Evolutionary conservation across 768 basidiomycete genomes (phyloP), one percentile per base, ranked within the genome.

Genomic region (Collybia sordida): DNA sequence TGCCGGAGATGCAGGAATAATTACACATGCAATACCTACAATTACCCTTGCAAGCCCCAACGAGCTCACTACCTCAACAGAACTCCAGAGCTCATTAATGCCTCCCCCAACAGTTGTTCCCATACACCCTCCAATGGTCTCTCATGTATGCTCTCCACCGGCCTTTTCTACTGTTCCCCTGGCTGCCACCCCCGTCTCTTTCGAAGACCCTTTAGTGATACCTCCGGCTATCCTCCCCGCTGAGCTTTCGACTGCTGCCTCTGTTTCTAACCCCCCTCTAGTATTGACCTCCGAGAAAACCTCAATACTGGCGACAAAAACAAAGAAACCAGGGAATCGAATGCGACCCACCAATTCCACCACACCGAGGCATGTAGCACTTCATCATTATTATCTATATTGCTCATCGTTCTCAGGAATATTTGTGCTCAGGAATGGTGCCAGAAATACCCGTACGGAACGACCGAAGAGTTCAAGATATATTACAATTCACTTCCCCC

Each of bases 371-470:
- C 25, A 21, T 23, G 25, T 42, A 43, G 7, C 25, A 28, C 31
- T 43, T 18, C 15, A 43, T 17, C 2, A 27, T 14, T 17, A 43
- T 27, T 22, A 15, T 24, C 3, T 11, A 23, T 21, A 24, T 31
- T 44, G 35, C 27, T 28, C n/a, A 18, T 44, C 4, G 27, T 44
- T 18, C 27, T 27, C 42, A 44, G 27, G 42, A 31, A 31, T 44
- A 25, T 44, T 31, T 44, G 25, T 44, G 27, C 42, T 21, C 42
- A 43, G 31, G 42, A 43, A 24, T 43, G 42, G 42, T 44, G 42
- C 42, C n/a, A 6, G 35, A 31, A 31, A 21, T 18, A 44, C 35
- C 19, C 42, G 35, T 9, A 11, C 25, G 42, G 42, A 43, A 43
- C 42, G 17, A 43, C 42, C 25, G 42, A 24, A 6, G 6, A 43